phyloP scores from a whole-genome alignment of 2,329 filamentous ascomycete species.

The Monosporascus sp. region DNA sequence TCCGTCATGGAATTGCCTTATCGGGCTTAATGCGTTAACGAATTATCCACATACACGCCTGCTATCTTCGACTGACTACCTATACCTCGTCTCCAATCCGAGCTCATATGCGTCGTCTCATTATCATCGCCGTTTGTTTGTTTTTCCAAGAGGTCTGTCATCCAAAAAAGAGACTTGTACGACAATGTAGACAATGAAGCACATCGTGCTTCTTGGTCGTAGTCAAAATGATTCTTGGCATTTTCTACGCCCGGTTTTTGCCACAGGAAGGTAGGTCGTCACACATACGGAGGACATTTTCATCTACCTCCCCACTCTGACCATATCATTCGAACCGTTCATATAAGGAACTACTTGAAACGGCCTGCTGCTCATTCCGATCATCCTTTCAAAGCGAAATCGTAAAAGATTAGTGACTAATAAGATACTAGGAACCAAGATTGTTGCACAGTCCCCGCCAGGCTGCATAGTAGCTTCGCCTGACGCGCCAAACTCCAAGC shows the following conservation, averaged over 20 bases:
- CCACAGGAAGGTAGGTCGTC: slow-evolving; percentile 53
- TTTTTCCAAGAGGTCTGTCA: too few relatives aligned
- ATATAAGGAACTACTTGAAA: too few relatives aligned
- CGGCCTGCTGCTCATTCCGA: too few relatives aligned
- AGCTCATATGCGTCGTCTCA: too few relatives aligned
- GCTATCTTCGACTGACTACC: too few relatives aligned
- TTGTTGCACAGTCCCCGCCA: slow-evolving; percentile 57
- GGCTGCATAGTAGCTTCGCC: slow-evolving; percentile 51
- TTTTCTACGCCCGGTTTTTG: slow-evolving; percentile 66
- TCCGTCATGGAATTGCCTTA: too few relatives aligned
- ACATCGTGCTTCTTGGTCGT: not conserved
- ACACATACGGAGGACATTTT: too few relatives aligned
- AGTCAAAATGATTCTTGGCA: slow-evolving; percentile 58
- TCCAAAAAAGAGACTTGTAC: not conserved
- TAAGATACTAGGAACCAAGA: slow-evolving; percentile 47
- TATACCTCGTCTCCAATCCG: too few relatives aligned
- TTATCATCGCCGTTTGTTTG: too few relatives aligned
- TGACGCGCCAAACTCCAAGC: slow-evolving; percentile 36
- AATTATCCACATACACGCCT: too few relatives aligned
- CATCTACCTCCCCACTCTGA: not conserved
- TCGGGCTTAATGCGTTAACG: too few relatives aligned
- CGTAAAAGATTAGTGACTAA: slow-evolving; percentile 9
- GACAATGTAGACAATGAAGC: not conserved
- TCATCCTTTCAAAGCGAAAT: not conserved
- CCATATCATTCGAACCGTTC: too few relatives aligned